Evolutionary conservation across 345 rosid genomes (phyloP), one percentile per base, ranked within the genome.

Genomic region (Cardamine occulta): DNA sequence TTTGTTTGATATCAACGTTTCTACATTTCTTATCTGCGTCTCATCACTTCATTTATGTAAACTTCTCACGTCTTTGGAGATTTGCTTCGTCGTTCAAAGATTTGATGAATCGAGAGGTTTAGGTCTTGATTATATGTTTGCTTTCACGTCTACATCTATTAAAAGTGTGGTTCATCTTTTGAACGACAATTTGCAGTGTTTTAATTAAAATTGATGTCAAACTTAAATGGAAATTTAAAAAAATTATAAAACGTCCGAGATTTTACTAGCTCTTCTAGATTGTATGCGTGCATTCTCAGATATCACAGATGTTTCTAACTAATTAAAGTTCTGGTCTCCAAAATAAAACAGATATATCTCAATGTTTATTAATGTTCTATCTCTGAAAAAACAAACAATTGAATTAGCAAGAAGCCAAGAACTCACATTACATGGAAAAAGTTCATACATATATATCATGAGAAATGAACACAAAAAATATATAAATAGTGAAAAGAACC

Each of bases 1-100:
- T 63, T 76, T 76, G 71, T 61, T 68, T 68, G 56, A 62, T 75
- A 60, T 55, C 40, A 28, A 18, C 37, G 8, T 61, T 15, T 44
- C 72, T 63, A 63, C 53, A 45, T 28, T 54, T 76, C 70, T 69
- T 54, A 24, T 52, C 42, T 9, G 68, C 19, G 21, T 60, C 74
- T 40, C 48, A 21, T 68, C 42, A 40, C 69, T 60, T 60, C 55
- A 60, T 60, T 63, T 15, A 28, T 68, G 55, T 5, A 52, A 68
- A 66, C 66, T 66, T 58, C 23, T 66, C 31, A 66, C 48, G 45
- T 74, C 35, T 23, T 52, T 67, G 69, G 45, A 26, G 54, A 56
- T 26, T 45, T 61, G 40, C 42, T 44, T 56, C 44, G 13, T 42
- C 15, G 17, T 40, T 56, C 32, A 60, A 47, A 14, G 52, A 17